Evolutionary conservation across 2,329 filamentous ascomycete genomes (phyloP).

Genomic region (Bertia moriformis): DNA sequence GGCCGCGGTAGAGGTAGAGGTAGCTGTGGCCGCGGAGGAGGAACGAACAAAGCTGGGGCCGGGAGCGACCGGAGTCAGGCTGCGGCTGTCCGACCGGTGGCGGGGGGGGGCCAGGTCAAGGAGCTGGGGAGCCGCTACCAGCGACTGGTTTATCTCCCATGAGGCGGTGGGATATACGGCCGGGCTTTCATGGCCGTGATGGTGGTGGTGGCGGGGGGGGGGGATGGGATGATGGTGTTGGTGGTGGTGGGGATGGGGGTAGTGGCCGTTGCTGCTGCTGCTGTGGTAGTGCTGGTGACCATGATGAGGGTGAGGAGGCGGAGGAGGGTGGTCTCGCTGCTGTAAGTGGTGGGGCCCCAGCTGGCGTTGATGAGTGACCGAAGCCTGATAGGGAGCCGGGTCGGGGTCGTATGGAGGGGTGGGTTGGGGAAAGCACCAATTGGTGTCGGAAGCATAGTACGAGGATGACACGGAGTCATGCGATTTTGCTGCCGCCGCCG

Average conservation of each 20-base stretch:
- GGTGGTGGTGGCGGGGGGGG: no score
- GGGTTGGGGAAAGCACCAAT: neutral
- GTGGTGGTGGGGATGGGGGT: conserved; percentile 17
- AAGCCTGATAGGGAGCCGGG: neutral
- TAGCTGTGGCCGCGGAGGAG: neutral
- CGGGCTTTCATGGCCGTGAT: no score
- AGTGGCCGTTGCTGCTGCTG: conserved; percentile 14
- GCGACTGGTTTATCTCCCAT: no score
- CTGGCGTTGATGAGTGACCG: conserved; percentile 20
- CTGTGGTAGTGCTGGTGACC: conserved; percentile 6
- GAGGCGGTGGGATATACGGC: no score
- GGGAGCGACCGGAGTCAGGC: conserved; percentile 12
- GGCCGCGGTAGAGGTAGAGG: neutral
- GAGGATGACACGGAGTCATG: neutral
- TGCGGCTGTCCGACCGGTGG: neutral
- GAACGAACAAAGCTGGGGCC: conserved; percentile 1
- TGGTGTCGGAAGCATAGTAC: neutral
- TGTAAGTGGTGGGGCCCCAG: no score
- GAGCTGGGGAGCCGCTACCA: no score
- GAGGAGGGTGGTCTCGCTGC: no score
- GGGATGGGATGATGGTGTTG: conserved; percentile 6
- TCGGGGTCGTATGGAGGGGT: neutral
- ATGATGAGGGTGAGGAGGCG: conserved; percentile 14
- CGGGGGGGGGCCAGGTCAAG: no score
- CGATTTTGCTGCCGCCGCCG: neutral